phyloP scores from a whole-genome alignment of 306 rosid genomes.

The Dalbergia cultrata region DNA sequence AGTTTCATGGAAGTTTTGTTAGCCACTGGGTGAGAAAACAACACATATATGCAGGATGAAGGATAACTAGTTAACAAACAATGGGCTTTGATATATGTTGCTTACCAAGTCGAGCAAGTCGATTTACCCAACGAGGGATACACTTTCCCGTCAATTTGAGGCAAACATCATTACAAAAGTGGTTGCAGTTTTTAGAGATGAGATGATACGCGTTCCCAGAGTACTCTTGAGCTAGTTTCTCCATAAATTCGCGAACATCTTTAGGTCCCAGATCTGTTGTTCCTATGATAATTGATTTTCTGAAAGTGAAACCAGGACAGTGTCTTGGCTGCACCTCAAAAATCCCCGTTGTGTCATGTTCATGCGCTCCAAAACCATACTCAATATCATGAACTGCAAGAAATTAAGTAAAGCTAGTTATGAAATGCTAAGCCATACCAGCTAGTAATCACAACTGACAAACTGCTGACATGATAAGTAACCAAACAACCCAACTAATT shows the following conservation, averaged over 20 bases:
- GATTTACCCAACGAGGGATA: conserved; percentile 95
- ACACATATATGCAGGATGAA: background rate
- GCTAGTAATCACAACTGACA: conserved; percentile 3
- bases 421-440: background rate
- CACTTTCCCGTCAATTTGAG: conserved; percentile 69
- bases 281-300: conserved; percentile 84
- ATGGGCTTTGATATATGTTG: background rate
- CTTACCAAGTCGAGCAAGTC: conserved; percentile 96
- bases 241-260: conserved; percentile 81
- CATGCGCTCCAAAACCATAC: conserved; percentile 98
- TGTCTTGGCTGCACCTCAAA: conserved; percentile 88
- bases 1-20: background rate
- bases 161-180: conserved; percentile 84
- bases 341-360: conserved; percentile 78
- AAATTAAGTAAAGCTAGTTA: conserved; percentile 5
- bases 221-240: conserved; percentile 76
- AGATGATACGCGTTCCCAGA: conserved; percentile 89
- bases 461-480: background rate
- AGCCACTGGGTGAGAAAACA: background rate
- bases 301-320: conserved; percentile 95
- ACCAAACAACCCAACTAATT: background rate
- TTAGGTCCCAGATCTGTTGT: conserved; percentile 74
- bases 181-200: conserved; percentile 92
- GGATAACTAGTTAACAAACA: background rate
- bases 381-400: conserved; percentile 83